Base-by-base conservation (phyloP, 2,329 filamentous ascomycete species). In the Sporothrix globosa region DNA sequence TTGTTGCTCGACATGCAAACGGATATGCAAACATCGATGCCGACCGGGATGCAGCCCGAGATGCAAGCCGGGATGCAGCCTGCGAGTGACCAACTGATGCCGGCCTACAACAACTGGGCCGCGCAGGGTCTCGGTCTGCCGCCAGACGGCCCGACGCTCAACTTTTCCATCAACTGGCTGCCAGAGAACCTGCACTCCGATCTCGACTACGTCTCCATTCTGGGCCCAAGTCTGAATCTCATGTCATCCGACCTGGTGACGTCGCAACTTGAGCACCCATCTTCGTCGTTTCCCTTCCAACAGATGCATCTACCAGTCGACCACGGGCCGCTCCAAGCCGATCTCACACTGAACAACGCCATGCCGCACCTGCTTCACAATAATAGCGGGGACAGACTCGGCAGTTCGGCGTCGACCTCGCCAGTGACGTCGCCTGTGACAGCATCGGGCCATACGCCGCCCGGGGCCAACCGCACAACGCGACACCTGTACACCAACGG, bases 91-190 rank as follows among this genome's bases (percentile, higher is more conserved):
- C 6, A 9, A 34, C 5, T 34, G 34, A 7, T 34, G 34, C 34
- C 34, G 7, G 34, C 34, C 34, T 63, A 63, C n/a, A 46, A 63
- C 39, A 44, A 44, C 4, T 65, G 60, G 60, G 48, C 17, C 21
- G 5, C 60, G 11, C 41, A 27, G 17, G 41, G 44, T 10, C 34
- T 34, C 34, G 9, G 34, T 6, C 60, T 65, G 17, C 60, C 44
- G 4, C 19, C 60, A 1, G 60, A 65, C 41, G 41, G 24, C 14
- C 24, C 60, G 14, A 17, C 60, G 3, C 41, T 65, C 13, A 30
- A 46, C 41, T 65, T 65, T 4, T 17, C 60, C 4, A 48, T 65
- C n/a, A 65, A 65, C 21, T 65, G 60, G 60, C 41, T 65, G 41
- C 60, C 60, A 14, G 24, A 30, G 11, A 65, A 65, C 24, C 60